These are phyloP conservation scores for Hordeum pubiflorum DNA, from an alignment of 202 grass and related monocot genomes.

Conservation along the genomic window DNA sequence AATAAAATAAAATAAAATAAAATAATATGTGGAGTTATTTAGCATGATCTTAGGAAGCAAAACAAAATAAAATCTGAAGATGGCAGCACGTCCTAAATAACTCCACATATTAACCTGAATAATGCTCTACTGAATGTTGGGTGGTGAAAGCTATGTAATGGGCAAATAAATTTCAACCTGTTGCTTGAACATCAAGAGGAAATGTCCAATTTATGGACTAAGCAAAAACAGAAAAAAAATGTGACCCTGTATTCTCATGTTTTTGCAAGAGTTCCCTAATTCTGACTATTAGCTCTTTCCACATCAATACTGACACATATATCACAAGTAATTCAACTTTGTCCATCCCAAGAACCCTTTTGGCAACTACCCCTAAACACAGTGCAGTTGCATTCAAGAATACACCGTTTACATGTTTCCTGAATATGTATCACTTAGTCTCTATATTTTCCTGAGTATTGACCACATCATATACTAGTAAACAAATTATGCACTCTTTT, in stretches of 20 bases:
- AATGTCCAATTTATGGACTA: neutral
- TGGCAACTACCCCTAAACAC: neutral
- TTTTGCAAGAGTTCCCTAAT: neutral
- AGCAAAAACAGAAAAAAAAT: neutral
- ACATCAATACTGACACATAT: neutral
- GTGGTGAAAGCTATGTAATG: neutral
- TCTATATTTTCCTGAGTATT: neutral
- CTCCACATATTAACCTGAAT: neutral
- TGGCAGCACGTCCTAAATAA: constrained; percentile 10
- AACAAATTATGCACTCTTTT: neutral
- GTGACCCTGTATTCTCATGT: neutral
- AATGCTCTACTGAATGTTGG: neutral
- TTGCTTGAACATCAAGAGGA: neutral
- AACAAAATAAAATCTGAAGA: neutral
- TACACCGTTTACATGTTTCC: neutral
- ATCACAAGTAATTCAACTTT: neutral
- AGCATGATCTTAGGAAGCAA: neutral
- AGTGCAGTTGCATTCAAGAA: neutral
- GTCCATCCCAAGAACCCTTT: neutral
- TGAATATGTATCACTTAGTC: neutral
- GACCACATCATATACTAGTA: neutral
- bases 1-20: too few species aligned
- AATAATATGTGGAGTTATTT: too few species aligned
- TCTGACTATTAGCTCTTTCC: neutral
- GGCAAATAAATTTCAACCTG: neutral